A percentile compares a stretch with the other conserved stretches of the same genome.
These are phyloP conservation scores for Echeveria elegans DNA, from an alignment of 164 flowering plant genomes.

Conservation along the genomic window DNA sequence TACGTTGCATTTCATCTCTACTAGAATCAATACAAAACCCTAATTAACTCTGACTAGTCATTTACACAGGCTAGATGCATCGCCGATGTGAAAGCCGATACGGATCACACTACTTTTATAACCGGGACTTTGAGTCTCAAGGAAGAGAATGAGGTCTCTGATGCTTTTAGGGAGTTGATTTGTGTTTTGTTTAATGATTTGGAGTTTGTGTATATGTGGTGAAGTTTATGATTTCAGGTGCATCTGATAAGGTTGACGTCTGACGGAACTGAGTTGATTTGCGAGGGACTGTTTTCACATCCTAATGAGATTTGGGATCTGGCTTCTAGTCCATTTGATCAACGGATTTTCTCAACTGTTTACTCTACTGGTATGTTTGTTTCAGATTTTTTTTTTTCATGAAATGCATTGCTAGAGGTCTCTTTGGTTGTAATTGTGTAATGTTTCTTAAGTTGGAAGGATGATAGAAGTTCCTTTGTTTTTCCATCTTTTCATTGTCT, in stretches of 20 bases:
- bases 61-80: slow-evolving; percentile 84
- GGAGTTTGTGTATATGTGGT: too few relatives aligned
- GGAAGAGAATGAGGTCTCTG: slow-evolving; percentile 91
- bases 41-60: slow-evolving; percentile 3
- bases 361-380: slow-evolving; percentile 54
- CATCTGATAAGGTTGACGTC: slow-evolving; percentile 83
- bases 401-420: neutral
- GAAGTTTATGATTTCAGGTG: slow-evolving; percentile 54
- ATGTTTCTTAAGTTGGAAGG: neutral
- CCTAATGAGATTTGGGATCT: slow-evolving; percentile 98
- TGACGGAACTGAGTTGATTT: slow-evolving; percentile 67
- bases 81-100: slow-evolving; percentile 84
- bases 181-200: neutral
- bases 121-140: slow-evolving; percentile 93
- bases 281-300: slow-evolving; percentile 91
- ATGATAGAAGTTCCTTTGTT: neutral
- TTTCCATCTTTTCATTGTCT: neutral
- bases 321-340: slow-evolving; percentile 80
- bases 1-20: neutral
- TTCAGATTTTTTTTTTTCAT: neutral
- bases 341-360: slow-evolving; percentile 87
- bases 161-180: neutral
- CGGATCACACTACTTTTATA: slow-evolving; percentile 84
- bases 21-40: neutral
- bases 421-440: neutral